Evolutionary conservation across 345 rosid species (phyloP), one percentile per base, ranked within the genome.

Genomic region (Adansonia digitata): DNA sequence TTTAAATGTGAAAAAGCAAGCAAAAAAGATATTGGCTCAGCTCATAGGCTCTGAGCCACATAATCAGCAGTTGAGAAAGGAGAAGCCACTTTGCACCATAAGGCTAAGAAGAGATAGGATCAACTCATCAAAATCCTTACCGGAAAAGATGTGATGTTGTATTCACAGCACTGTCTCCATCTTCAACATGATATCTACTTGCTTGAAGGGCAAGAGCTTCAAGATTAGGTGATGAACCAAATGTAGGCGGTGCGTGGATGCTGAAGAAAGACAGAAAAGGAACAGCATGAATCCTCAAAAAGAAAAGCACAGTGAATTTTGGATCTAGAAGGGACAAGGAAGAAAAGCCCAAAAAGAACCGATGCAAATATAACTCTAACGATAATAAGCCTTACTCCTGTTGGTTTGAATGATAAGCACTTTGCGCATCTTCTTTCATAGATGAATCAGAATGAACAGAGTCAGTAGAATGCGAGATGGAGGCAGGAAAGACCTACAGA

Each of bases 201-300:
- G 85, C 81, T 63, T 82, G 90, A 48, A 82, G 80, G 22, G 90
- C 81, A 74, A 87, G 74, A 67, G 83, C 92, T 80, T 91, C 99
- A 17, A 90, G 83, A 85, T 87, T 86, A 15, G 94, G 85, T 12
- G 91, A 86, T 81, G 98, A 91, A 74, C 99, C 98, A 87, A 95
- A 95, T 61, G 98, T 93, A 29, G 99, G 97, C 24, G 96, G 98
- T 42, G 93, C 89, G 79, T 88, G 97, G 69, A 80, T 74, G 45
- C 98, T 92, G 82, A 66, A 24, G n/a, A n/a, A n/a, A n/a, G 61
- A 71, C 34, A 74, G 73, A 51, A 27, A 82, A 60, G 72, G 42
- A 78, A 77, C 22, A 76, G 76, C 61, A 76, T 0, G 72, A 68
- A 59, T 64, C 35, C 72, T 7, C 8, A 26, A 26, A 68, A 63